Evolutionary conservation across 2,329 filamentous ascomycete genomes (phyloP), one percentile per base, ranked within the genome.

Genomic region (Pleurostoma richardsiae): DNA sequence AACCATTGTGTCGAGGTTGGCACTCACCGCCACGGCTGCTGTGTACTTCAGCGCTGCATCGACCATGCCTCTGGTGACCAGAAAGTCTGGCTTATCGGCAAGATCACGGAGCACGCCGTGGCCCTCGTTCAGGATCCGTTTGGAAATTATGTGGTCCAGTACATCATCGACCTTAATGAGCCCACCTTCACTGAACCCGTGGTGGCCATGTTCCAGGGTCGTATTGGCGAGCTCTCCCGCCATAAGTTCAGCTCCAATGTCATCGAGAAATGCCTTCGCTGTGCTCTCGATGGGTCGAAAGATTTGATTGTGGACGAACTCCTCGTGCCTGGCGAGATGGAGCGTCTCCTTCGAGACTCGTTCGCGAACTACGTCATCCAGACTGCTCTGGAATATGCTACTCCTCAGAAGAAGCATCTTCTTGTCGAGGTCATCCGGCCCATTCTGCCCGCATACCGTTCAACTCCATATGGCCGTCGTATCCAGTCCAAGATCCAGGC

Each of bases 241-340:
- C 94, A 99, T 73, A 99, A 99, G 70, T 99, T 99, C 73, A 96
- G 90, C 71, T 97, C 94, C 60, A 99, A 99, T 58, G 94, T 99
- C 48, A 92, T 99, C 53, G 94, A 99, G 73, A 99, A 99, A 67
- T 91, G 88, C 59, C 73, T 97, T 49, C 90, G 94, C 47, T 95
- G 90, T 62, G 85, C 91, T 33, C 82, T 87, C 50, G 74, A 82
- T 28, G 73, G 79, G 7, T 86, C 86, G 44, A 90, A 86, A 63
- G 86, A 90, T 57, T 76, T 85, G 65, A 85, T 99, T 69, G 86
- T 96, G 49, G 81, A 87, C 33, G 94, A 97, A 71, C 85, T 99
- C 61, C 74, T 85, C 48, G 61, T 70, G 6, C 79, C 85, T 3
- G 77, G 77, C 48, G 90, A 96, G 69, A 85, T 97, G 52, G 90